These are phyloP conservation scores for Raphanus hybrid DNA, from an alignment of 441 rosid genomes.

Conservation along the genomic window DNA sequence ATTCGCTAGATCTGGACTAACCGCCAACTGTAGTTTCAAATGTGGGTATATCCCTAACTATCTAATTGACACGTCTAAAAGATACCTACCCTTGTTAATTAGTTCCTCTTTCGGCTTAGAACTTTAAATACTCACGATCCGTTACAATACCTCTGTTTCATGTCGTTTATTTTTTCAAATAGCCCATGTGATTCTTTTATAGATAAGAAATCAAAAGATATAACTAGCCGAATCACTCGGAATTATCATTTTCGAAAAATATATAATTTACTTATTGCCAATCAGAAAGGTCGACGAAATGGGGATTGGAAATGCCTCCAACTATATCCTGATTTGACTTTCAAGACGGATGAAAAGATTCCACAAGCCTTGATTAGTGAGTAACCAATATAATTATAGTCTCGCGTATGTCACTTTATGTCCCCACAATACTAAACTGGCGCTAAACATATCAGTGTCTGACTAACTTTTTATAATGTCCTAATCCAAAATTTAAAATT, in stretches of 20 bases:
- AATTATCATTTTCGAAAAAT: constrained; percentile 5
- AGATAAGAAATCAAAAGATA: not conserved
- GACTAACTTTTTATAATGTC: no score
- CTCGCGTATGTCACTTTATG: constrained; percentile 17
- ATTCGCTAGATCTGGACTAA: no score
- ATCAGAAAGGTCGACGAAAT: not conserved
- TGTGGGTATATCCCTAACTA: not conserved
- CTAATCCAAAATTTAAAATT: no score
- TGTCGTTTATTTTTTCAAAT: not conserved
- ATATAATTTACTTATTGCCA: constrained; percentile 22
- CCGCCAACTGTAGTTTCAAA: no score
- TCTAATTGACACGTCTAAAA: not conserved
- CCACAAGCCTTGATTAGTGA: constrained; percentile 31
- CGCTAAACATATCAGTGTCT: no score
- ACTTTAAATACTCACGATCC: not conserved
- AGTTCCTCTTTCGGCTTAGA: not conserved
- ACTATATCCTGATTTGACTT: constrained; percentile 23
- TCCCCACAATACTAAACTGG: constrained; percentile 19
- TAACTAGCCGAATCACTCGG: not conserved
- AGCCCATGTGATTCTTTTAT: not conserved
- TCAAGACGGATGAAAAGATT: constrained; percentile 22
- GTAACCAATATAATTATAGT: constrained; percentile 8
- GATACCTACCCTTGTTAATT: constrained; percentile 5
- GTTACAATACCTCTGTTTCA: not conserved
- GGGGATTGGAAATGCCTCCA: no score